Percentiles rank a stretch among this genome's conserved stretches.
Evolutionary conservation across 306 rosid species (phyloP).

Genomic region (Fragaria iinumae): DNA sequence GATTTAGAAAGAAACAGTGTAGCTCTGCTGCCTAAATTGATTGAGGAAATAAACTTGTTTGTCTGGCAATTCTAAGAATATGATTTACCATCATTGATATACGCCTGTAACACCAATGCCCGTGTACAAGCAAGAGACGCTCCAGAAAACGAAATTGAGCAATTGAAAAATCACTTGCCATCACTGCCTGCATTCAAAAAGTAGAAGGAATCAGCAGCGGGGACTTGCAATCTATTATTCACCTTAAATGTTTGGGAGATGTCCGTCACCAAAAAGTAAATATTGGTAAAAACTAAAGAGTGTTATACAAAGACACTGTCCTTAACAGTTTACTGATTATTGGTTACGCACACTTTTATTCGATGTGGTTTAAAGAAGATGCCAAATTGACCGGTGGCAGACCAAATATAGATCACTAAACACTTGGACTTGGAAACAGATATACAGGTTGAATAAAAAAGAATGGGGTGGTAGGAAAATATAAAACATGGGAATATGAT

Average conservation of each 20-base stretch:
- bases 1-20: background rate
- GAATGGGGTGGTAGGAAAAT: background rate
- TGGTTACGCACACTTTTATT: background rate
- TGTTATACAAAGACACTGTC: background rate
- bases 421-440: conserved; percentile 3
- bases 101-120: conserved; percentile 92
- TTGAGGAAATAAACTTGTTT: background rate
- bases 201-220: conserved; percentile 21
- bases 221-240: background rate
- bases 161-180: conserved; percentile 89
- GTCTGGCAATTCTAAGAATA: conserved; percentile 15
- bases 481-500: background rate
- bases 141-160: conserved; percentile 82
- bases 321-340: background rate
- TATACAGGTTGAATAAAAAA: background rate
- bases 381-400: background rate
- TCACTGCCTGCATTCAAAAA: conserved; percentile 65
- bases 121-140: conserved; percentile 82
- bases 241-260: conserved; percentile 4
- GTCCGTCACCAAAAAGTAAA: background rate
- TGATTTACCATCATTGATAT: conserved; percentile 88
- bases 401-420: background rate
- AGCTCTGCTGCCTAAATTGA: background rate
- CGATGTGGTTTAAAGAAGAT: background rate
- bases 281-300: background rate